Percentiles rank a stretch among this genome's conserved stretches.
These are phyloP conservation scores for Camelina neglecta DNA, from an alignment of 345 rosid genomes.

Conservation along the genomic window DNA sequence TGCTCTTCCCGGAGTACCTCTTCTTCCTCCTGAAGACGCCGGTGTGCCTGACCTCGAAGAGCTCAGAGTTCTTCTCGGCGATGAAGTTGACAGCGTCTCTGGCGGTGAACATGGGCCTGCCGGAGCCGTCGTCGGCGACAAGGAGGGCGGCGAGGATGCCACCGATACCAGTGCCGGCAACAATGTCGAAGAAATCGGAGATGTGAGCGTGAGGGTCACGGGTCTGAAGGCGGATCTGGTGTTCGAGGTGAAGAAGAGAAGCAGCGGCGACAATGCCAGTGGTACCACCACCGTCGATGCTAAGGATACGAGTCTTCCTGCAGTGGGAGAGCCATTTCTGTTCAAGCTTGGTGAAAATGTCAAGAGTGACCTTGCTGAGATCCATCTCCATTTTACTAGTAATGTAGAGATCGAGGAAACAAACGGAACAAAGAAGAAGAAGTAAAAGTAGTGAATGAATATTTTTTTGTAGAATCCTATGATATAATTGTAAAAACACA, in stretches of 20 bases:
- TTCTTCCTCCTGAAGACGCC: constrained; percentile 56
- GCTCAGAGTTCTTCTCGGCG: constrained; percentile 53
- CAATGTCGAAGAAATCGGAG: constrained; percentile 86
- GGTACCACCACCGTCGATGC: constrained; percentile 92
- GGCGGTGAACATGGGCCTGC: constrained; percentile 76
- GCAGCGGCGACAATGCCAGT: constrained; percentile 71
- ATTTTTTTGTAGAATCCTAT: no score
- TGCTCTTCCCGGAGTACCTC: constrained; percentile 70
- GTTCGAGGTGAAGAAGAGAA: constrained; percentile 73
- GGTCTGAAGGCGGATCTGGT: constrained; percentile 81
- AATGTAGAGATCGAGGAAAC: no score
- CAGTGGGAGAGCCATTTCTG: constrained; percentile 94
- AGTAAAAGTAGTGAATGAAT: background rate
- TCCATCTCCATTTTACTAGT: constrained; percentile 55
- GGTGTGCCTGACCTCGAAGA: constrained; percentile 51
- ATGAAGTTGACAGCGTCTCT: constrained; percentile 67
- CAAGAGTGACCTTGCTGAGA: constrained; percentile 84
- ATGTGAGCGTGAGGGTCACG: constrained; percentile 72
- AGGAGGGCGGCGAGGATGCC: constrained; percentile 78
- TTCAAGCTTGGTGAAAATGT: constrained; percentile 89
- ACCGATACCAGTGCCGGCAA: constrained; percentile 90
- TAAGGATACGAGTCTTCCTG: constrained; percentile 73
- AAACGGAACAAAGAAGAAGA: background rate
- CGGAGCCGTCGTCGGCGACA: constrained; percentile 72
- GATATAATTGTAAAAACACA: no score